Base-by-base conservation (phyloP, 441 rosid genomes). In the Macaranga tanarius region DNA sequence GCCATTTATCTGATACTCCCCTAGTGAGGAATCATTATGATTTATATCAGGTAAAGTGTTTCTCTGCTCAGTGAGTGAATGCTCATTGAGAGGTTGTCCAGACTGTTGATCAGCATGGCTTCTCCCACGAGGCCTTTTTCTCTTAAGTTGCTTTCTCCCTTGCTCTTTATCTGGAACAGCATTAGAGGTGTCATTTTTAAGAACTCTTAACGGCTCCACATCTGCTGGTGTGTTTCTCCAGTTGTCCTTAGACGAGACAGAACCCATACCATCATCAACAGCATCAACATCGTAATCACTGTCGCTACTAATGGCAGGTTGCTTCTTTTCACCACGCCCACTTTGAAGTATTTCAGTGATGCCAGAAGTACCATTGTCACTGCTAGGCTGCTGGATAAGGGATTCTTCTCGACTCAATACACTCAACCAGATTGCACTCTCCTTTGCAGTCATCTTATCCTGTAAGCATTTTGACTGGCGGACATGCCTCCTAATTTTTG, bases 361-460 rank as follows among this genome's bases (percentile, higher is more conserved):
- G 75, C 92, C 85, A 23, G 99, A 95, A 28, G 84, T 80, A 57
- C 97, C 99, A 80, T 90, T 90, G 50, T 95, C 99, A 70, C 97
- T 89, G 72, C 93, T 93, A 70, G 86, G 92, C 78, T 91, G 96
- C 74, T 55, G 87, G 75, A 91, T 80, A 16, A 82, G 79, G 26
- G 95, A 87, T 74, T 93, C 99, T 77, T 92, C 97, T 70, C 85
- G 87, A 83, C 84, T 85, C 87, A 95, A 79, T 69, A 95, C 99
- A 48, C 92, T 91, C 80, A 93, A 82, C 99, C 99, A 95, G 79
- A 93, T 90, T 25, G 98, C 99, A 73, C 98, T 95, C 84, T 95
- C 99, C 84, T 93, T 95, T 67, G 98, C 99, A 0, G 99, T 93
- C 98, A 95, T 95, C 89, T 95, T 95, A 80, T 95, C 99, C 83